phyloP scores from a whole-genome alignment of 2,329 filamentous ascomycete species.

The Penicillium concentricum region DNA sequence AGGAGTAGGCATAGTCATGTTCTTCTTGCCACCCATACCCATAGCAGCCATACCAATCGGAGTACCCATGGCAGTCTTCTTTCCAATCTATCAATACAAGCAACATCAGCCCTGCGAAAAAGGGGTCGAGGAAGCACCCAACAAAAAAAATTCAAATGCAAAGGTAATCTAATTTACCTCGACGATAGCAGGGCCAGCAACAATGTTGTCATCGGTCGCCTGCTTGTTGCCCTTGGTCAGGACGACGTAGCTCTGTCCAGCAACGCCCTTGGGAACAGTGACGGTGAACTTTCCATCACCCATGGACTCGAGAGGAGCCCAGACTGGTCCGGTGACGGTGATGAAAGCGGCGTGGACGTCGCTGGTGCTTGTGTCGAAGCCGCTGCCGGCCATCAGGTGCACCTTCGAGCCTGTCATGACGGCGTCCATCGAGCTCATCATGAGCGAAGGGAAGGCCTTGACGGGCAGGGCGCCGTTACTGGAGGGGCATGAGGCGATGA shows the following conservation, averaged over 20 bases:
- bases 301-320: constrained; percentile 6
- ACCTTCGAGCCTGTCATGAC: constrained; percentile 20
- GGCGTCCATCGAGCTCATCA: constrained; percentile 10
- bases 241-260: constrained; percentile 32
- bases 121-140: not conserved
- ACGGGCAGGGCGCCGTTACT: constrained; percentile 58
- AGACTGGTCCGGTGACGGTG: constrained; percentile 25
- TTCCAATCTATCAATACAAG: constrained; percentile 10
- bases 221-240: constrained; percentile 24
- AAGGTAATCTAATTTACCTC: constrained; percentile 25
- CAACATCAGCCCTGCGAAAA: constrained; percentile 2
- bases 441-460: constrained; percentile 58
- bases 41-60: constrained; percentile 1
- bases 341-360: constrained; percentile 22
- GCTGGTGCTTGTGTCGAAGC: constrained; percentile 21
- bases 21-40: constrained; percentile 3
- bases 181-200: constrained; percentile 35
- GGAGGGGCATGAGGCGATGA: constrained; percentile 59
- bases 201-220: constrained; percentile 29
- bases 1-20: not conserved
- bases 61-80: constrained; percentile 4
- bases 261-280: constrained; percentile 23
- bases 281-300: constrained; percentile 20
- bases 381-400: constrained; percentile 26
- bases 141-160: not conserved